These are phyloP conservation scores for Sporothrix luriei DNA, from an alignment of 2,329 filamentous ascomycete genomes.

Conservation along the genomic window DNA sequence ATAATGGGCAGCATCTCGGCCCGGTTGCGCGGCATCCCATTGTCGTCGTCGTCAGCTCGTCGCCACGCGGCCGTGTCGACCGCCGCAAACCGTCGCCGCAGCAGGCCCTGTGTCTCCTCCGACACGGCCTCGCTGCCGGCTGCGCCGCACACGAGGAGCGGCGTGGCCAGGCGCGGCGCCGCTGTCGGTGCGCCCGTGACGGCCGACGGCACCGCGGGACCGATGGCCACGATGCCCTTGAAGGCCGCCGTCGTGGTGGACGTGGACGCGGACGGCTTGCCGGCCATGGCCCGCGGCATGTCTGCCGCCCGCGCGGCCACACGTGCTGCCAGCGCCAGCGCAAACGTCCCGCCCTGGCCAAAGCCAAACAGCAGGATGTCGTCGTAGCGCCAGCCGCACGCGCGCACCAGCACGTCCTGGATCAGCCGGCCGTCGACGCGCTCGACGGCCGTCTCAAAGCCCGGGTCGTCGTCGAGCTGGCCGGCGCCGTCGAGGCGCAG, in stretches of 20 bases:
- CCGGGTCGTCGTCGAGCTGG: slow-evolving; percentile 63
- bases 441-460: slow-evolving; percentile 55
- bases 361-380: slow-evolving; percentile 69
- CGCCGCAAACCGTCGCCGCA: slow-evolving; percentile 67
- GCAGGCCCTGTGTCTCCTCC: slow-evolving; percentile 62
- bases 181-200: slow-evolving; percentile 44
- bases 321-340: slow-evolving; percentile 57
- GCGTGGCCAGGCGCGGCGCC: slow-evolving; percentile 62
- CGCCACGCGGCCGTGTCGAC: slow-evolving; percentile 71
- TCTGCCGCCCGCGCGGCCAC: background rate
- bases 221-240: slow-evolving; percentile 57
- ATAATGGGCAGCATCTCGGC: slow-evolving; percentile 92
- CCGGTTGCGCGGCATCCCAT: slow-evolving; percentile 78
- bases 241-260: slow-evolving; percentile 38
- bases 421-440: slow-evolving; percentile 57
- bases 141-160: slow-evolving; percentile 64
- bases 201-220: slow-evolving; percentile 59
- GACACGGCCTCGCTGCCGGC: slow-evolving; percentile 53
- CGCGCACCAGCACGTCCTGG: slow-evolving; percentile 52
- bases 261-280: background rate
- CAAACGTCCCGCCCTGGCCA: slow-evolving; percentile 67
- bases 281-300: background rate
- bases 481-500: slow-evolving; percentile 57
- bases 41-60: slow-evolving; percentile 54
- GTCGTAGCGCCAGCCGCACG: slow-evolving; percentile 60